A percentile compares a stretch with the other conserved stretches of the same genome.
phyloP scores from a whole-genome alignment of 2,329 filamentous ascomycete species.

The Teratosphaeria gauchensis region DNA sequence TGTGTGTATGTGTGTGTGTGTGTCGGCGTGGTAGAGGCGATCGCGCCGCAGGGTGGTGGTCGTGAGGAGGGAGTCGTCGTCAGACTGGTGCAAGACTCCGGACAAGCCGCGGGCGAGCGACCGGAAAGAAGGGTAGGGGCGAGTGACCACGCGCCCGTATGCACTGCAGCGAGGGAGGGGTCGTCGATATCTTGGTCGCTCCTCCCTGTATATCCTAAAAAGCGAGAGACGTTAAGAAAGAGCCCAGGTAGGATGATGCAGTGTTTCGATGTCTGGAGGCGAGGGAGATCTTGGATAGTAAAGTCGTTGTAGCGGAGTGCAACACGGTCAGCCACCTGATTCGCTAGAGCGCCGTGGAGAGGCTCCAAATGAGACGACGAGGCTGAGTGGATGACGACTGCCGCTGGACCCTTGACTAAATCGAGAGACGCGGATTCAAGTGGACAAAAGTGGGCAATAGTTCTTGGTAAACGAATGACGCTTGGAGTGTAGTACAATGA shows the following conservation, averaged over 20 bases:
- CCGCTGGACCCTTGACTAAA: background rate
- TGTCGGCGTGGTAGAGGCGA: background rate
- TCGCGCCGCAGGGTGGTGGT: background rate
- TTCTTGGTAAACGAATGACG: background rate
- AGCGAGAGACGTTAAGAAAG: background rate
- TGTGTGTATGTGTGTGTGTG: constrained; percentile 3
- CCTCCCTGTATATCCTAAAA: background rate
- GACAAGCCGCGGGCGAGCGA: background rate
- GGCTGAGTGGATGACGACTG: background rate
- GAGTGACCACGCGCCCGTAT: background rate
- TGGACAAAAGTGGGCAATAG: background rate
- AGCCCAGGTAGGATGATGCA: background rate
- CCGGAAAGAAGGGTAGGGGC: background rate
- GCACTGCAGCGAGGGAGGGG: background rate
- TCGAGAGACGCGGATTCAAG: background rate
- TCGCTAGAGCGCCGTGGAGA: background rate
- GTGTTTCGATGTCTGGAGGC: background rate
- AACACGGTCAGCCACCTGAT: background rate
- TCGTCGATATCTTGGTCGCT: background rate
- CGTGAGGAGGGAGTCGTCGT: background rate
- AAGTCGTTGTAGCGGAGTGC: background rate
- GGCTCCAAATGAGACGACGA: background rate
- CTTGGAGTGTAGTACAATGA: background rate
- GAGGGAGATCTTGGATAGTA: background rate
- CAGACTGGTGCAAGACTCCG: background rate